Evolutionary conservation across 2,329 filamentous ascomycete genomes (phyloP).

Genomic region (Helicocarpus griseus): DNA sequence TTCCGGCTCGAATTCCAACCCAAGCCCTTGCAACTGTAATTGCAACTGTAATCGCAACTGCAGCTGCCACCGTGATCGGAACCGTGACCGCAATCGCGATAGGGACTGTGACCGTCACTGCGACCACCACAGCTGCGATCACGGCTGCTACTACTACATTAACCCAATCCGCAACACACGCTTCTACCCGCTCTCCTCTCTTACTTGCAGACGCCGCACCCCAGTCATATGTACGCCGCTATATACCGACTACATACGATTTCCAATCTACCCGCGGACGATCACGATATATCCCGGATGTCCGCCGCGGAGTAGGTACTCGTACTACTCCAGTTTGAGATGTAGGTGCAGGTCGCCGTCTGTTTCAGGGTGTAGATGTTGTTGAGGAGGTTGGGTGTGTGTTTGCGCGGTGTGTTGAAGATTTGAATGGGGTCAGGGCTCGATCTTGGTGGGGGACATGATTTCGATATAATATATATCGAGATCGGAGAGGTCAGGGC

Average conservation of each 20-base stretch:
- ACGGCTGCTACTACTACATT: conserved; percentile 1
- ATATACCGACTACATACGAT: not conserved
- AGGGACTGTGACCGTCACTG: too few species aligned
- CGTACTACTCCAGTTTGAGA: not conserved
- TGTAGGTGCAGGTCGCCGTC: not conserved
- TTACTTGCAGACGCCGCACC: not conserved
- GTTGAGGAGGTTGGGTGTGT: not conserved
- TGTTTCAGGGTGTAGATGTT: not conserved
- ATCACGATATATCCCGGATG: conserved; percentile 3
- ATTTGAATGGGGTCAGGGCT: too few species aligned
- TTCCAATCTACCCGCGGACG: not conserved
- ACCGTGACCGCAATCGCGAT: too few species aligned
- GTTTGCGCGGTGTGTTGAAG: not conserved
- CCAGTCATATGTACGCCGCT: not conserved
- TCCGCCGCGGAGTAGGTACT: not conserved
- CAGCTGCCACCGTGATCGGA: too few species aligned
- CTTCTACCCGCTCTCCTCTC: not conserved
- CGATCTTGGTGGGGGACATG: not conserved
- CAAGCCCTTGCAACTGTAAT: not conserved
- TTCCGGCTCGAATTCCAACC: conserved; percentile 1
- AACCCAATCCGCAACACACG: conserved; percentile 1
- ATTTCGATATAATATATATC: not conserved
- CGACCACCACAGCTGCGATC: too few species aligned
- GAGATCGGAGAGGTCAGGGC: too few species aligned
- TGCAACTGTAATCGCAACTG: not conserved